Conservation (phyloP, 2,329 filamentous ascomycete species). For the Ceratocystis albifundus region DNA sequence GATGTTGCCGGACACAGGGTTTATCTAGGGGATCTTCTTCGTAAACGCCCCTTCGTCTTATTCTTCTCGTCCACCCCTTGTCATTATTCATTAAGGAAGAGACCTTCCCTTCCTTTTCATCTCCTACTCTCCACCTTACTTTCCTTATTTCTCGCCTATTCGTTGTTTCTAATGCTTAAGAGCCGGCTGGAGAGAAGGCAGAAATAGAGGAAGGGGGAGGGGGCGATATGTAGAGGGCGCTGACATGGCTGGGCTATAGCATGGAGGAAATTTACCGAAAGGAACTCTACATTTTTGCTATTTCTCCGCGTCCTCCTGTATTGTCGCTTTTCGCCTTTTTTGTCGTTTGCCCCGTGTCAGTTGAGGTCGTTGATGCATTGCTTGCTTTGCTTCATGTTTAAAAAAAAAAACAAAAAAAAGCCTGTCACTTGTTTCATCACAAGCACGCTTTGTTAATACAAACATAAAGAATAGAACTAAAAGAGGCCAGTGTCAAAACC, state of each 20-base stretch:
- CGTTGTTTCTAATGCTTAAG: background rate
- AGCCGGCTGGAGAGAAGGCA: background rate
- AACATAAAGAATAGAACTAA: background rate
- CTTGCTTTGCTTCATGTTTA: too few species aligned
- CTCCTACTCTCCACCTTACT: background rate
- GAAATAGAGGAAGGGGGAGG: too few species aligned
- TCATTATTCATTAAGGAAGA: too few species aligned
- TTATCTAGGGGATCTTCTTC: too few species aligned
- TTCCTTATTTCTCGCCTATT: background rate
- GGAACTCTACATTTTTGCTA: background rate
- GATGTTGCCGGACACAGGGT: too few species aligned
- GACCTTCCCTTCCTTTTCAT: background rate
- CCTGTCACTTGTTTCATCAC: background rate
- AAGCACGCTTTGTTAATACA: background rate
- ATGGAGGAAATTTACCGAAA: slow-evolving; percentile 2
- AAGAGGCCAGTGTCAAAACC: background rate
- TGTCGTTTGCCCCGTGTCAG: background rate
- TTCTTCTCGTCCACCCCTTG: too few species aligned
- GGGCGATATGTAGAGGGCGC: too few species aligned
- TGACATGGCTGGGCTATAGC: background rate
- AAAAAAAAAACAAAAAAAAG: too few species aligned
- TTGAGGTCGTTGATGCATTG: too few species aligned
- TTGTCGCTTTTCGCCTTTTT: background rate
- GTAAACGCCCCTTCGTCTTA: too few species aligned
- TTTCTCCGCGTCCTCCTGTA: background rate